Evolutionary conservation across 495 filamentous ascomycete species (phyloP).

Genomic region (Lepraria neglecta): DNA sequence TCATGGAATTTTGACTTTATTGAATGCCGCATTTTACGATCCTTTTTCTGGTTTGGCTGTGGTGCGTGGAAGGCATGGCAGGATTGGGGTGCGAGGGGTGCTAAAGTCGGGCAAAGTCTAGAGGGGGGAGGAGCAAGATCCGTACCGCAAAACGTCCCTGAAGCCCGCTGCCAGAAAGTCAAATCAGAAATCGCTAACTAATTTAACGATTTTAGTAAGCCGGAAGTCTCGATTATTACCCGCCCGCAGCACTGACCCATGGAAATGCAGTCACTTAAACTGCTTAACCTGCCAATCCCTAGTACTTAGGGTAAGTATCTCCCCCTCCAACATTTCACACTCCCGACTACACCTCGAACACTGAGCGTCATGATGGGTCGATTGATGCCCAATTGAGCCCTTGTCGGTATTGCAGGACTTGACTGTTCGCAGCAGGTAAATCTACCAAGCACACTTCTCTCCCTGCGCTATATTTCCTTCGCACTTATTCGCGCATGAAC

Average conservation of each 20-base stretch:
- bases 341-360: background rate
- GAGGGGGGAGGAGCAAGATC: conserved; percentile 7
- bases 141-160: conserved; percentile 13
- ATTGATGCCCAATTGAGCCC: conserved; percentile 5
- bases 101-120: background rate
- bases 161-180: conserved; percentile 15
- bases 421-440: conserved; percentile 1
- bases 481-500: conserved; percentile 7
- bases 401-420: conserved; percentile 3
- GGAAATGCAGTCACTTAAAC: conserved; percentile 4
- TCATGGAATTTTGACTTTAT: conserved; percentile 19
- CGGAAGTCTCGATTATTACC: background rate
- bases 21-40: conserved; percentile 19
- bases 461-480: background rate
- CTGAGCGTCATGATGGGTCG: background rate
- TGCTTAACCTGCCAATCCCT: conserved; percentile 3
- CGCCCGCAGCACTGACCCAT: conserved; percentile 15
- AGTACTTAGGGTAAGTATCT: conserved; percentile 15
- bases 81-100: background rate
- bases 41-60: background rate
- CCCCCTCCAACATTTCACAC: conserved; percentile 13
- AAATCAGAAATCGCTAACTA: background rate
- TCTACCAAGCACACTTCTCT: background rate
- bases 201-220: conserved; percentile 12
- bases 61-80: background rate